Percentiles rank a stretch among this genome's conserved stretches.
phyloP scores from a whole-genome alignment of 2,329 filamentous ascomycete species.

The Trichoderma sp. region DNA sequence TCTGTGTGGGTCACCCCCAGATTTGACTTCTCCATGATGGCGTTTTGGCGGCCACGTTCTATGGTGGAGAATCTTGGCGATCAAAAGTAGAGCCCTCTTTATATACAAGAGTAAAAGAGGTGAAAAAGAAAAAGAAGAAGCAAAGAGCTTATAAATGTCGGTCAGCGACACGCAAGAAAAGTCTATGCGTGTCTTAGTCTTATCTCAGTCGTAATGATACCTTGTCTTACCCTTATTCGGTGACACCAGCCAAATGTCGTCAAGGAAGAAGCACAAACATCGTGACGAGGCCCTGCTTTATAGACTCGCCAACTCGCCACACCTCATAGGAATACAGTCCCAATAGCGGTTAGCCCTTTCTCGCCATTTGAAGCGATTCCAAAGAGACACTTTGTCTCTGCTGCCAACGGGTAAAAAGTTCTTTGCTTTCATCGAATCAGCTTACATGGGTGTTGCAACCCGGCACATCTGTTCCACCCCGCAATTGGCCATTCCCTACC shows the following conservation, averaged over 20 bases:
- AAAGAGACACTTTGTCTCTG: not conserved
- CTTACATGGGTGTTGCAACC: slow-evolving; percentile 2
- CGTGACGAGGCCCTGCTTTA: slow-evolving; percentile 32
- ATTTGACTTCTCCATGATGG: slow-evolving; percentile 20
- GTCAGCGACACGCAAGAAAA: not conserved
- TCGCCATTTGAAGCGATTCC: not conserved
- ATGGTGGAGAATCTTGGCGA: slow-evolving; percentile 1
- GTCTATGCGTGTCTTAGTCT: not conserved
- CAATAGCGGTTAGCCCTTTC: not conserved
- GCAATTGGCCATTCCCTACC: slow-evolving; percentile 23
- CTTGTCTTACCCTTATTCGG: slow-evolving; percentile 3
- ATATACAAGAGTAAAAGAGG: not conserved
- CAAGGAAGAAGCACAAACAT: slow-evolving; percentile 1
- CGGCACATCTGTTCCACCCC: slow-evolving; percentile 21
- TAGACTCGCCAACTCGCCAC: slow-evolving; percentile 6
- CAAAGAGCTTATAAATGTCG: not conserved
- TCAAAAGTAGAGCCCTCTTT: not conserved
- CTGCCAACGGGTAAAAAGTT: not conserved
- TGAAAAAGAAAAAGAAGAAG: not conserved
- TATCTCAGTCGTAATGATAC: not conserved
- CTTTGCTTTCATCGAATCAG: not conserved
- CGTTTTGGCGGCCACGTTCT: not conserved
- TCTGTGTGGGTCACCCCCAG: slow-evolving; percentile 16
- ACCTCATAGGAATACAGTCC: not conserved
- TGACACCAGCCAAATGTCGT: not conserved